phyloP scores from a whole-genome alignment of 2,329 filamentous ascomycete species.

The Diaporthe sp. region DNA sequence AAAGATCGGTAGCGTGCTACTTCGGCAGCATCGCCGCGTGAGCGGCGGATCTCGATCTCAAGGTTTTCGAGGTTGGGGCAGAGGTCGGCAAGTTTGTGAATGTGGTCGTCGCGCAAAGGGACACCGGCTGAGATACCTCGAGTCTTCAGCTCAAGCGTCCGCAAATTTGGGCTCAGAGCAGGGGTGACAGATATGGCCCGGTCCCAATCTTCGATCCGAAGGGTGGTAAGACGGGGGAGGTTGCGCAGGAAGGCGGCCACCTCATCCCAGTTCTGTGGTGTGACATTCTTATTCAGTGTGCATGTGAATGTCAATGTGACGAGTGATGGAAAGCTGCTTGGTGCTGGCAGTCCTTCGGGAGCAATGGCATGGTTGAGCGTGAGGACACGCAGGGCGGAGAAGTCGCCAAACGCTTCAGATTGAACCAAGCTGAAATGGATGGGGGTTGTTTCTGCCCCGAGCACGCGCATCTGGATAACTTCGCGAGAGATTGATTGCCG shows the following conservation, averaged over 20 bases:
- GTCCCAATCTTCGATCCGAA: constrained; percentile 1
- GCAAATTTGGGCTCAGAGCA: background rate
- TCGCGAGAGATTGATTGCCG: background rate
- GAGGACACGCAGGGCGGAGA: constrained; percentile 27
- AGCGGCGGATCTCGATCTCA: constrained; percentile 9
- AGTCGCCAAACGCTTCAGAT: background rate
- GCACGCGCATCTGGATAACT: background rate
- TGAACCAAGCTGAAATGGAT: background rate
- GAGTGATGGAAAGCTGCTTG: constrained; percentile 10
- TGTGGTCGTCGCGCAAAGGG: constrained; percentile 4
- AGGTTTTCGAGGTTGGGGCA: constrained; percentile 30
- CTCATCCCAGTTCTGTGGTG: background rate
- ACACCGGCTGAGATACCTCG: background rate
- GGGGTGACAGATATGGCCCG: constrained; percentile 15
- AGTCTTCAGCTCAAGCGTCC: background rate
- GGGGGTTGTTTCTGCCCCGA: too few species aligned
- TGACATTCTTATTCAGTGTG: background rate
- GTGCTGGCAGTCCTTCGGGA: background rate
- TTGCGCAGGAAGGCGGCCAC: background rate
- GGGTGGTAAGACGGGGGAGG: background rate
- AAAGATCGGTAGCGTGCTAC: constrained; percentile 27
- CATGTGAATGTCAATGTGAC: background rate
- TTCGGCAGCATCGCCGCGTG: constrained; percentile 28
- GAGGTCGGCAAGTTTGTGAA: constrained; percentile 24
- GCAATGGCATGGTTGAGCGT: constrained; percentile 2